A percentile compares a stretch with the other conserved stretches of the same genome.
Evolutionary conservation across 257 asterid genomes (phyloP).

Genomic region (Nicotiana knightiana): DNA sequence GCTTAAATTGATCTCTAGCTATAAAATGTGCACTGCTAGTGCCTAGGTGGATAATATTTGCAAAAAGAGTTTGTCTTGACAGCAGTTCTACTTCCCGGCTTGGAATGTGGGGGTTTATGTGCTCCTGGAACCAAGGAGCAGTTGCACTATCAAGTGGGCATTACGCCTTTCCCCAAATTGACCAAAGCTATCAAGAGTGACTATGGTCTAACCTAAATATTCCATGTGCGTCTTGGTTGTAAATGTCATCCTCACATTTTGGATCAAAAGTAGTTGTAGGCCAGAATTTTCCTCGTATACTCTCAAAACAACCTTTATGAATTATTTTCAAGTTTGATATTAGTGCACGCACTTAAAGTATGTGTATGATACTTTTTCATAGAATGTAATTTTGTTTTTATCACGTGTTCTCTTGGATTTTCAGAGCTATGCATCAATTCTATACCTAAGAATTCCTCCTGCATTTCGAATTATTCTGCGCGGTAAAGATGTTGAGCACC

Average conservation of each 20-base stretch:
- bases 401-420: slow-evolving; percentile 20
- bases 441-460: slow-evolving; percentile 83
- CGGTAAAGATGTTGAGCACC: slow-evolving; percentile 91
- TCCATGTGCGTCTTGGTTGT: background rate
- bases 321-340: background rate
- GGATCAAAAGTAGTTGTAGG: background rate
- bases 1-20: background rate
- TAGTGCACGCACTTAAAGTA: background rate
- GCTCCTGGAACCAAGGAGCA: background rate
- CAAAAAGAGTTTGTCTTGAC: background rate
- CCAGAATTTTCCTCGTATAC: background rate
- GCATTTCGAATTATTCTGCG: slow-evolving; percentile 83
- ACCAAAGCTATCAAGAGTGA: background rate
- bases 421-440: slow-evolving; percentile 94
- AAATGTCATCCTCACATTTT: background rate
- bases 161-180: background rate
- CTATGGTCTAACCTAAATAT: background rate
- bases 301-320: background rate
- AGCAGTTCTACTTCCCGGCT: background rate
- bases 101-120: background rate
- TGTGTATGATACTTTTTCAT: background rate
- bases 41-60: background rate
- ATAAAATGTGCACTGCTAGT: background rate
- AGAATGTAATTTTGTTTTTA: slow-evolving; percentile 1
- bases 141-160: slow-evolving; percentile 4